Evolutionary conservation across 208 protist genomes (phyloP).

Genomic region (Leishmania tarentolae): DNA sequence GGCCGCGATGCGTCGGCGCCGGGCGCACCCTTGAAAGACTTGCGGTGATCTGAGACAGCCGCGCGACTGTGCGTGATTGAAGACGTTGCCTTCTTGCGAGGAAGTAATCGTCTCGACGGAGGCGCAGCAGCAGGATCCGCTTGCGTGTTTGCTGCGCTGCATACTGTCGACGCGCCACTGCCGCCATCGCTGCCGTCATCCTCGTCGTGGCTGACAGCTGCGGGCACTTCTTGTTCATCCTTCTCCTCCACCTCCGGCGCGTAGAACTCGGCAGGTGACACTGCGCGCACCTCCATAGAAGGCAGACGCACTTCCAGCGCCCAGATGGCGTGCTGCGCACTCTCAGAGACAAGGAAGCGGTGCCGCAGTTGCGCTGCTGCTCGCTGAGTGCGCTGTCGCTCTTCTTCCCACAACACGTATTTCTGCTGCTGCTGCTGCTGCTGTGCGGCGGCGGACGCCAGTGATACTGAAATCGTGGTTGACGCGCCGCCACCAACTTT

Average conservation of each 20-base stretch:
- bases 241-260: not conserved
- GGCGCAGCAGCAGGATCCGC: not conserved
- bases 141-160: not conserved
- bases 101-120: not conserved
- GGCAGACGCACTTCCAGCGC: constrained; percentile 46
- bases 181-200: not conserved
- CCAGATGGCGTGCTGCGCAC: constrained; percentile 60
- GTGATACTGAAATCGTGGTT: not conserved
- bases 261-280: constrained; percentile 33
- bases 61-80: constrained; percentile 2
- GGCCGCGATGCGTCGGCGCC: not conserved
- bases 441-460: not conserved
- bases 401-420: constrained; percentile 29
- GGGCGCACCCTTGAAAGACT: not conserved
- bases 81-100: constrained; percentile 15
- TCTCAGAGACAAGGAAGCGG: constrained; percentile 60
- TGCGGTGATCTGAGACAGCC: not conserved
- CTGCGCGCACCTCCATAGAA: constrained; percentile 23
- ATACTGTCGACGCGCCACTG: not conserved
- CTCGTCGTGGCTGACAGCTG: not conserved
- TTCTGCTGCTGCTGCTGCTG: constrained; percentile 8
- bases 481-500: not conserved
- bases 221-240: not conserved
- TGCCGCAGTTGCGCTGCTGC: constrained; percentile 30
- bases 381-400: constrained; percentile 15